Evolutionary conservation across 2,329 filamentous ascomycete genomes (phyloP), one percentile per base, ranked within the genome.

Genomic region (Colletotrichum destructivum): DNA sequence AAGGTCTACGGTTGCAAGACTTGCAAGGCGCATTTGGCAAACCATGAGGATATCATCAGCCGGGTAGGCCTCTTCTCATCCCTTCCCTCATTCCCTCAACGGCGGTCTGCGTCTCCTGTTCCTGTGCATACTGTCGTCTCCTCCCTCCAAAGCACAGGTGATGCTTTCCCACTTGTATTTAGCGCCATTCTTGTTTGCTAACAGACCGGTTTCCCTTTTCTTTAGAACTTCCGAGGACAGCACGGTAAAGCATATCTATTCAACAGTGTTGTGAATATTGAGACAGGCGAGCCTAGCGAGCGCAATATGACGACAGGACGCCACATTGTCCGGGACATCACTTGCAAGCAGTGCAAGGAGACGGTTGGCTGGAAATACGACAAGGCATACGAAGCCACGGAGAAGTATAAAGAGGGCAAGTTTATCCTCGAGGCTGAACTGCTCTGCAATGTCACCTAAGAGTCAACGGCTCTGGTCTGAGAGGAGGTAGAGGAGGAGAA

Each of bases 401-500:
- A 99, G 88, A 98, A 98, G 84, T 99, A 99, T 85, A 99, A 99
- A 86, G 96, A 99, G 87, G 95, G 95, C 67, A 99, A 98, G 85
- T 98, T 93, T 81, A 99, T 99, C 72, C 88, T 99, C 69, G 96
- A 98, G 86, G 94, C 93, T 42, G 95, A 98, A 85, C 84, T 98
- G 74, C 87, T 98, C 49, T 96, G 93, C 82, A 92, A 91, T 76
- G 95, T 98, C 72, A 89, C 86, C 77, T 91, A 79, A 80, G 47
- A 38, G 16, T 26, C 26, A 31, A 26, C 18, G 31, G 3, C 38
- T 40, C 5, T 31, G 11, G 11, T 15, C 15, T 2, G 16, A 31
- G 31, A 35, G n/a, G 26, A 31, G 26, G 26, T 5, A 26, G 11
- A 31, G 7, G 15, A 40, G 31, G 5, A n/a, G 35, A 8, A 42